Evolutionary conservation across 2,329 filamentous ascomycete species (phyloP), one percentile per base, ranked within the genome.

Genomic region (Cercospora beticola): DNA sequence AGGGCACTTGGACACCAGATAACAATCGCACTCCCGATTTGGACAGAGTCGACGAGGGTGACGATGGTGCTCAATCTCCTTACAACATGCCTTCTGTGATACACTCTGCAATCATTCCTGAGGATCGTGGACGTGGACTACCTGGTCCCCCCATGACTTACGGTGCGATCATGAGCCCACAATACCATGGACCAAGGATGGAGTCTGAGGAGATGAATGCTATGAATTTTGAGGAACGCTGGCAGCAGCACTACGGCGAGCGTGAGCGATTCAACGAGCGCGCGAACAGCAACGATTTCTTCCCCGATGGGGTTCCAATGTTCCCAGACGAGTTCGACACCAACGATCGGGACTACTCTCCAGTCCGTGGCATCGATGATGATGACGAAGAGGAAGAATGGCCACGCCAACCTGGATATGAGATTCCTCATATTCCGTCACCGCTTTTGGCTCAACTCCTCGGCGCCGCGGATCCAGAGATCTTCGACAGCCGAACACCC

Each of bases 281-380:
- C n/a, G 58, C 64, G 14, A 61, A 66, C 30, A 61, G 58, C 21
- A 66, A 66, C 30, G 58, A 61, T 58, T 66, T 65, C 67, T 65
- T 58, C 36, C 62, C 62, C 14, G 59, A 49, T 30, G 67, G 31
- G 1, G 46, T 66, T 52, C 63, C 58, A 18, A 62, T 63, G 67
- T 64, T 63, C 7, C 67, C 60, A 10, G 67, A 68, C 28, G 60
- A 68, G 30, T 68, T 65, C 26, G 67, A 68, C 14, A 61, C 40
- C 21, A 62, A 66, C 30, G 67, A 68, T 14, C 62, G 49, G 16
- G 54, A 65, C n/a, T 65, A 58, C 49, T 65, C 62, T 23, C 62
- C 62, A 14, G 62, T 65, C 14, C 62, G 62, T 49, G 62, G 62
- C 16, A 65, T 65, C 14, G 63, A 68, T 21, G 62, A 68, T 31